These are phyloP conservation scores for Carex cristatella DNA, from an alignment of 176 grass and related monocot species.

Conservation along the genomic window DNA sequence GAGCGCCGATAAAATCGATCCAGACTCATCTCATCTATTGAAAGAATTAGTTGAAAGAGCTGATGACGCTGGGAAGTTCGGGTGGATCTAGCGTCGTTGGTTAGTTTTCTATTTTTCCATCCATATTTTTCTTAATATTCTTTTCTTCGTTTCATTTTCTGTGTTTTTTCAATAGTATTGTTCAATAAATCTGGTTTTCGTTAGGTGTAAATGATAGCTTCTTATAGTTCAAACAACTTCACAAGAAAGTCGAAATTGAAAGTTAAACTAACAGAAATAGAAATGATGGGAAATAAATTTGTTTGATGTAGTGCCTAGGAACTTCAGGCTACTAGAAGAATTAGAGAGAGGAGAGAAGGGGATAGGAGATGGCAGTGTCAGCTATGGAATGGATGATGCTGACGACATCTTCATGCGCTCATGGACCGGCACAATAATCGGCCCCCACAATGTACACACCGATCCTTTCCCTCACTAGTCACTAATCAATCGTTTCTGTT, in stretches of 20 bases:
- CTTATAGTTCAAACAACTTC: neutral
- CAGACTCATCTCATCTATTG: neutral
- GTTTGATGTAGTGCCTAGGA: conserved; percentile 26
- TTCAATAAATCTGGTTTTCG: neutral
- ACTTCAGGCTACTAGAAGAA: conserved; percentile 37
- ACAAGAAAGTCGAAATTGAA: neutral
- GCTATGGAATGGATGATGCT: conserved; percentile 37
- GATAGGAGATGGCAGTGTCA: conserved; percentile 32
- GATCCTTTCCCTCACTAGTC: neutral
- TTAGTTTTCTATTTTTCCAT: neutral
- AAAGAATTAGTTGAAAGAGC: neutral
- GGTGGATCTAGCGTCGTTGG: conserved; percentile 26
- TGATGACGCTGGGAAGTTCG: conserved; percentile 23
- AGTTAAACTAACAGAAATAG: neutral
- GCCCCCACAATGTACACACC: conserved; percentile 42
- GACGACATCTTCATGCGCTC: conserved; percentile 81
- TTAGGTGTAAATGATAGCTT: neutral
- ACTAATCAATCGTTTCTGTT: neutral
- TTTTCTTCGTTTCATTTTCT: neutral
- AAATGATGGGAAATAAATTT: neutral
- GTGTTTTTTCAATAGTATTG: neutral
- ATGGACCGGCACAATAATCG: conserved; percentile 67
- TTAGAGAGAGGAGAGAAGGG: conserved; percentile 38
- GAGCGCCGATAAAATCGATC: neutral
- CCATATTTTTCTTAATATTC: neutral